phyloP scores from a whole-genome alignment of 257 asterid genomes.

The Solanum chiquidenum region DNA sequence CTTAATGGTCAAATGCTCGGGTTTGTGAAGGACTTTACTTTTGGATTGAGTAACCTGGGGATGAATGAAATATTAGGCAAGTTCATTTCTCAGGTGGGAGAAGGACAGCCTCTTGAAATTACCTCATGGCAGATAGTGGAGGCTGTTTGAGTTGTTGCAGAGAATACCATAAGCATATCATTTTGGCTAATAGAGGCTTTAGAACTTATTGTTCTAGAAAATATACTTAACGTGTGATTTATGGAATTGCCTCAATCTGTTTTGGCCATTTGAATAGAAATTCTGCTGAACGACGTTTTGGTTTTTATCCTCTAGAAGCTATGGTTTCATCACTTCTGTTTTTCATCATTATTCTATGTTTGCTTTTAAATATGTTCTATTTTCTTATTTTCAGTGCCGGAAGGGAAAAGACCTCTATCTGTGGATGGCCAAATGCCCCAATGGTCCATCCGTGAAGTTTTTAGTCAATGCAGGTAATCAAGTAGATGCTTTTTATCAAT shows the following conservation, averaged over 20 bases:
- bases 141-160: not conserved
- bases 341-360: not conserved
- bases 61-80: not conserved
- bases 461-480: slow-evolving; percentile 79
- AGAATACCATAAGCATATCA: not conserved
- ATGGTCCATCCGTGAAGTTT: slow-evolving; percentile 92
- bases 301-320: not conserved
- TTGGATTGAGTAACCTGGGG: not conserved
- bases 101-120: not conserved
- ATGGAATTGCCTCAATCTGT: not conserved
- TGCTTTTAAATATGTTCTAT: not conserved
- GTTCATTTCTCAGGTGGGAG: not conserved
- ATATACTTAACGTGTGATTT: not conserved
- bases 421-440: slow-evolving; percentile 98
- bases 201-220: not conserved
- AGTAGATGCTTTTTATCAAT: not conserved
- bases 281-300: not conserved
- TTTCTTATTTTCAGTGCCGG: slow-evolving; percentile 58
- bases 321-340: not conserved
- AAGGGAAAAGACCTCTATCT: slow-evolving; percentile 90
- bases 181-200: not conserved
- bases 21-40: not conserved
- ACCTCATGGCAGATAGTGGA: not conserved
- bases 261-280: not conserved
- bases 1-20: not conserved